These are phyloP conservation scores for Fusarium brevicatenulatum DNA, from an alignment of 2,329 filamentous ascomycete species.

Conservation along the genomic window DNA sequence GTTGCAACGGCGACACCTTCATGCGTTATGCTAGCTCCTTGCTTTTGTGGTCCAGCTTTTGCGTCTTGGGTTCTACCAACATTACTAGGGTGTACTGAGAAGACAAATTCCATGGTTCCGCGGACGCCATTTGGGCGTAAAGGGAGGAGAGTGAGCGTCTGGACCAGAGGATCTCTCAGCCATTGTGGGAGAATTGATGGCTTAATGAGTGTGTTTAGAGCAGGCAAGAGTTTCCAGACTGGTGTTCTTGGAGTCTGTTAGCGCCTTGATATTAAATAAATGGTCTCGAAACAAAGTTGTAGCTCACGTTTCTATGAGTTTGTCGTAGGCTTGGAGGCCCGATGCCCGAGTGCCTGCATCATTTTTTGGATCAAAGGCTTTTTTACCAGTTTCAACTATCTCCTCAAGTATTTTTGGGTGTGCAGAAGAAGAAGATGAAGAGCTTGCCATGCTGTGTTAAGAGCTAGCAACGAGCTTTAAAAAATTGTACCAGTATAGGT, in stretches of 20 bases:
- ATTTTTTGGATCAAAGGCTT: slow-evolving; percentile 59
- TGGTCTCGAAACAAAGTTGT: not conserved
- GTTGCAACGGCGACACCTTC: slow-evolving; percentile 74
- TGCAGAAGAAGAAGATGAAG: slow-evolving; percentile 28
- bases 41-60: slow-evolving; percentile 57
- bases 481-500: not conserved
- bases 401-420: slow-evolving; percentile 48
- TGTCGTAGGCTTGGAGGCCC: slow-evolving; percentile 54
- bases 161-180: slow-evolving; percentile 67
- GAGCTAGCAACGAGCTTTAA: not conserved
- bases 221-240: slow-evolving; percentile 66
- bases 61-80: slow-evolving; percentile 53
- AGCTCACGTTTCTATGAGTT: slow-evolving; percentile 61
- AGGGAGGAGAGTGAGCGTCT: slow-evolving; percentile 68
- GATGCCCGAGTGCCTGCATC: slow-evolving; percentile 49
- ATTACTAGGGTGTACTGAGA: slow-evolving; percentile 71
- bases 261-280: not conserved
- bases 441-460: slow-evolving; percentile 42
- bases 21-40: slow-evolving; percentile 72
- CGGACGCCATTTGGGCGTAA: slow-evolving; percentile 72
- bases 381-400: slow-evolving; percentile 55
- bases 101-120: slow-evolving; percentile 75
- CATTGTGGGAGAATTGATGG: slow-evolving; percentile 67
- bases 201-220: slow-evolving; percentile 71
- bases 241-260: slow-evolving; percentile 44